These are phyloP conservation scores for Geranium incanum DNA, from an alignment of 441 rosid genomes.

Conservation along the genomic window DNA sequence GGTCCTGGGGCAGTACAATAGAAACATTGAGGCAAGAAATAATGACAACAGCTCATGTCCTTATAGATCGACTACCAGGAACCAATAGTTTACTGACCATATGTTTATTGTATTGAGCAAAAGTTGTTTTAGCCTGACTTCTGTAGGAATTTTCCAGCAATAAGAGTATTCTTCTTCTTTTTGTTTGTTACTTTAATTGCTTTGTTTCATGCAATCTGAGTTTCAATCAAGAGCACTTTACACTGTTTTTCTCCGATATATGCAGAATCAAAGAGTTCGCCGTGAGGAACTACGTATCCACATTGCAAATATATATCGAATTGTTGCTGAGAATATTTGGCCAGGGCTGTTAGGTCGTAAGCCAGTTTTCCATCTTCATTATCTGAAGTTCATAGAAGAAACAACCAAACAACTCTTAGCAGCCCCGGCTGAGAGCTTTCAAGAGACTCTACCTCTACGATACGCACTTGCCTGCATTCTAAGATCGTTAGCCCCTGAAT, in stretches of 20 bases:
- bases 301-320: conserved; percentile 82
- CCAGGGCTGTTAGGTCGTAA: conserved; percentile 88
- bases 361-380: conserved; percentile 81
- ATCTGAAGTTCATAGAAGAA: conserved; percentile 90
- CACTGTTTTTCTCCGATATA: conserved; percentile 22
- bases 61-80: background rate
- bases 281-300: conserved; percentile 91
- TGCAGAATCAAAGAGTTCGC: conserved; percentile 90
- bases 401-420: conserved; percentile 54
- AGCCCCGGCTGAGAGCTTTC: conserved; percentile 74
- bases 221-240: conserved; percentile 14
- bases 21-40: too few species aligned
- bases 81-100: too few species aligned
- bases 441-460: conserved; percentile 89
- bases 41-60: background rate
- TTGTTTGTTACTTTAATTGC: background rate
- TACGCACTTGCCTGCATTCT: conserved; percentile 88
- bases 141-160: too few species aligned
- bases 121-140: too few species aligned
- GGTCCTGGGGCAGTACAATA: too few species aligned
- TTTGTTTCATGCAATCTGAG: conserved; percentile 7
- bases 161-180: too few species aligned
- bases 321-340: conserved; percentile 89
- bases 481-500: conserved; percentile 92
- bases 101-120: too few species aligned